Percentiles rank a stretch among this genome's conserved stretches.
These are phyloP conservation scores for Aspergillus awamori DNA, from an alignment of 2,329 filamentous ascomycete genomes.

Conservation along the genomic window DNA sequence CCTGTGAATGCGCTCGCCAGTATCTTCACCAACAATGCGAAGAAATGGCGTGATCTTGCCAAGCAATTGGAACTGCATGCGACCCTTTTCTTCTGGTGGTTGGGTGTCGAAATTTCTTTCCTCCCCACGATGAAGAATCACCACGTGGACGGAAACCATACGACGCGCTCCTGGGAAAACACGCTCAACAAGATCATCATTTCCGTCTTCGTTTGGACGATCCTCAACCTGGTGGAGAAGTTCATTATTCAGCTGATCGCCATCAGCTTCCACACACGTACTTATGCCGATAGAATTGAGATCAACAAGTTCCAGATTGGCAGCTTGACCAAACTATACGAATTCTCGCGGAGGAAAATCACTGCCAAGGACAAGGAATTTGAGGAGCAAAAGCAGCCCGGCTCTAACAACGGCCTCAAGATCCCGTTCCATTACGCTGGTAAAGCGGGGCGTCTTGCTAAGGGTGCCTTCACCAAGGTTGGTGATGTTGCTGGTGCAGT, in stretches of 20 bases:
- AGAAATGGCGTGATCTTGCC: slow-evolving; percentile 92
- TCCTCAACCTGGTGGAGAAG: slow-evolving; percentile 86
- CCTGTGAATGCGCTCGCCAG: slow-evolving; percentile 67
- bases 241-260: slow-evolving; percentile 94
- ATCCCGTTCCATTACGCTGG: slow-evolving; percentile 74
- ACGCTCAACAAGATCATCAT: slow-evolving; percentile 85
- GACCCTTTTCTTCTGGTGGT: slow-evolving; percentile 88
- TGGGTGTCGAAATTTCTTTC: slow-evolving; percentile 84
- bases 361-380: slow-evolving; percentile 75
- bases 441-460: slow-evolving; percentile 73
- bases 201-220: slow-evolving; percentile 75
- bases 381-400: slow-evolving; percentile 59
- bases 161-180: slow-evolving; percentile 68
- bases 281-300: slow-evolving; percentile 87
- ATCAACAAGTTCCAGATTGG: slow-evolving; percentile 89
- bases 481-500: slow-evolving; percentile 83
- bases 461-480: slow-evolving; percentile 74
- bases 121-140: slow-evolving; percentile 76
- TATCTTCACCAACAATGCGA: slow-evolving; percentile 80
- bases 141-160: slow-evolving; percentile 56
- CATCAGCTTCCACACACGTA: slow-evolving; percentile 86
- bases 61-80: slow-evolving; percentile 81
- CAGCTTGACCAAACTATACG: slow-evolving; percentile 65
- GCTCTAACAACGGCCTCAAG: slow-evolving; percentile 59
- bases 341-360: slow-evolving; percentile 66